These are phyloP conservation scores for Ophiostoma sp. DNA, from an alignment of 2,329 filamentous ascomycete genomes.

Conservation along the genomic window DNA sequence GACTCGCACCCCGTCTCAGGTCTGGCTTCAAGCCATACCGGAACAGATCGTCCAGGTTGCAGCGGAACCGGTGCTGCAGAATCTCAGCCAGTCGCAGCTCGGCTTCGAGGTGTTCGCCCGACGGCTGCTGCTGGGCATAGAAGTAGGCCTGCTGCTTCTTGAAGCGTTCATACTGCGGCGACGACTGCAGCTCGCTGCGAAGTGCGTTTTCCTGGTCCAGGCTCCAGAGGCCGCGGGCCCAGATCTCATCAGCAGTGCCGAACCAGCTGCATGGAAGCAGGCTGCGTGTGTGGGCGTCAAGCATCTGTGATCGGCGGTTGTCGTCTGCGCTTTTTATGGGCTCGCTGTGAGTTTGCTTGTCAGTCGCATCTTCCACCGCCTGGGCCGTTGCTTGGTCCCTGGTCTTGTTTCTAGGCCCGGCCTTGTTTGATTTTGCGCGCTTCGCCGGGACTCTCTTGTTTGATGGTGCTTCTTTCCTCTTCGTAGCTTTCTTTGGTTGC, in stretches of 20 bases:
- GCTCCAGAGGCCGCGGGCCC: conserved; percentile 22
- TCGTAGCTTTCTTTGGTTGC: neutral
- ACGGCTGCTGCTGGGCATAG: neutral
- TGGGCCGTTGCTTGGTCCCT: neutral
- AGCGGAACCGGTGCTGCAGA: conserved; percentile 24
- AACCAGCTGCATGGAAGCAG: conserved; percentile 22
- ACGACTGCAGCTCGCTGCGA: conserved; percentile 6
- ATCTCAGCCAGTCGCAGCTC: conserved; percentile 25
- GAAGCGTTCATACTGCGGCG: conserved; percentile 13
- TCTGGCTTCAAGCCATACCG: conserved; percentile 25
- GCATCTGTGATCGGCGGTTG: too few relatives aligned
- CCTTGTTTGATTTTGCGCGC: neutral
- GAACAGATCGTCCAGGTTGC: conserved; percentile 25
- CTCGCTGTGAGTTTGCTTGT: neutral
- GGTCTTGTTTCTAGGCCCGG: neutral
- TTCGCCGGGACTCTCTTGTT: neutral
- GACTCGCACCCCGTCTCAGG: neutral
- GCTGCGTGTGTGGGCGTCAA: neutral
- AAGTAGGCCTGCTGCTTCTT: conserved; percentile 4
- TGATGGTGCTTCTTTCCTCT: neutral
- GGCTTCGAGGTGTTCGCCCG: neutral
- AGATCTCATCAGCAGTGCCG: conserved; percentile 21
- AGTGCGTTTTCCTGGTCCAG: conserved; percentile 17
- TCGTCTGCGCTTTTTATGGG: neutral
- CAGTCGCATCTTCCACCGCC: neutral